A percentile compares a stretch with the other conserved stretches of the same genome.
phyloP scores from a whole-genome alignment of 257 asterid genomes.

The Rubia yunnanensis region DNA sequence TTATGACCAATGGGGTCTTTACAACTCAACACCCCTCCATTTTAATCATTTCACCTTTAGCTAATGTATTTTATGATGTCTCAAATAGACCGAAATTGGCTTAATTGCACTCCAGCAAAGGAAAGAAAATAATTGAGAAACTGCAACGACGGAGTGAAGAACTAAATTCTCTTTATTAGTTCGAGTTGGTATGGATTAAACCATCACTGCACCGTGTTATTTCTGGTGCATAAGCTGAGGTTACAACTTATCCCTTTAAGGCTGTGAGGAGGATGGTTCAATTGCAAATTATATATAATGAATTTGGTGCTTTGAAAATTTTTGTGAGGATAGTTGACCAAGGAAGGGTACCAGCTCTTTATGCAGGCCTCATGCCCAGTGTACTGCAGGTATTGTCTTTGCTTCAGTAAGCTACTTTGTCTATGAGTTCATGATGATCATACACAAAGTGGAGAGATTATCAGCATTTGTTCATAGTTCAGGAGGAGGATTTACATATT shows the following conservation, averaged over 20 bases:
- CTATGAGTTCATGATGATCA: constrained; percentile 86
- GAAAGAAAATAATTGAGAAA: constrained; percentile 56
- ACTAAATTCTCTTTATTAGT: constrained; percentile 71
- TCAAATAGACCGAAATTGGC: constrained; percentile 78
- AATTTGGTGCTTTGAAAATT: constrained; percentile 57
- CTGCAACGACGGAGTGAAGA: constrained; percentile 52
- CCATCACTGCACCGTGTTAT: constrained; percentile 87
- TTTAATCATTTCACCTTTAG: constrained; percentile 94
- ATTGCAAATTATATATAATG: constrained; percentile 66
- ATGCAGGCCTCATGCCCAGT: constrained; percentile 92
- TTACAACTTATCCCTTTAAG: constrained; percentile 84
- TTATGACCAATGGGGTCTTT: constrained; percentile 76
- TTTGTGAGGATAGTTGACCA: constrained; percentile 57
- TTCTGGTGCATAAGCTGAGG: constrained; percentile 98
- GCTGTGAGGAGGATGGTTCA: constrained; percentile 91
- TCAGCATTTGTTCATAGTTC: not conserved
- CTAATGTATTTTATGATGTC: constrained; percentile 90
- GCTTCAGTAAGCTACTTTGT: constrained; percentile 87
- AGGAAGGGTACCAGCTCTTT: constrained; percentile 86
- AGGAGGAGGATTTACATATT: not conserved
- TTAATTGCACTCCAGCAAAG: constrained; percentile 72
- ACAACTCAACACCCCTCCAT: constrained; percentile 92
- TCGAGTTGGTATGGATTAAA: constrained; percentile 79
- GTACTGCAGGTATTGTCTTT: constrained; percentile 89
- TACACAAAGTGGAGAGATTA: constrained; percentile 65